phyloP scores from a whole-genome alignment of 129 eudicot genomes.

The Centrapalus pauciflorus region DNA sequence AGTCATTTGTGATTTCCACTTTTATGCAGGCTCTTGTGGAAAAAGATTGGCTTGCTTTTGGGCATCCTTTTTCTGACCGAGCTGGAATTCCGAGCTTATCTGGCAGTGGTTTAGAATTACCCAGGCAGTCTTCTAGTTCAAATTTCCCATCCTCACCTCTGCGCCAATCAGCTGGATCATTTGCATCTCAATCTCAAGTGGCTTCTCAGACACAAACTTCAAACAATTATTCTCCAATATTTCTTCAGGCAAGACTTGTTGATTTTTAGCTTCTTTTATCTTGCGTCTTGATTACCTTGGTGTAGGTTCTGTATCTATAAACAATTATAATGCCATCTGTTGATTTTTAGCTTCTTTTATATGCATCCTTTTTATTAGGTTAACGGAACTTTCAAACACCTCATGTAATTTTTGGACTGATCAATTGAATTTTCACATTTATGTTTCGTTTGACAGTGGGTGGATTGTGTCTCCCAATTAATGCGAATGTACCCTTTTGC shows the following conservation, averaged over 20 bases:
- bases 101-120: conserved; percentile 66
- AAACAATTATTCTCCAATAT: conserved; percentile 75
- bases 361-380: background rate
- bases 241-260: conserved; percentile 61
- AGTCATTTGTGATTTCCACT: background rate
- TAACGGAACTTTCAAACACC: background rate
- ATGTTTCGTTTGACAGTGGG: conserved; percentile 60
- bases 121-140: conserved; percentile 70
- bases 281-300: background rate
- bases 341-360: background rate
- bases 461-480: conserved; percentile 90
- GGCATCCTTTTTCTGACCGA: conserved; percentile 99
- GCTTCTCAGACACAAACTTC: conserved; percentile 43
- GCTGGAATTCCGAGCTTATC: conserved; percentile 66
- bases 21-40: conserved; percentile 83
- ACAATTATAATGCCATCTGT: background rate
- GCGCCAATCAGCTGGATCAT: conserved; percentile 73
- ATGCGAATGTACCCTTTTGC: conserved; percentile 93
- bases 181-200: conserved; percentile 46
- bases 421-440: background rate
- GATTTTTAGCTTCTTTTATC: background rate
- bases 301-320: background rate
- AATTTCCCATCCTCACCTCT: conserved; percentile 75
- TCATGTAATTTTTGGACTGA: background rate
- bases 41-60: conserved; percentile 98